Evolutionary conservation across 2,329 filamentous ascomycete genomes (phyloP).

Genomic region (Pseudogymnoascus sp.): DNA sequence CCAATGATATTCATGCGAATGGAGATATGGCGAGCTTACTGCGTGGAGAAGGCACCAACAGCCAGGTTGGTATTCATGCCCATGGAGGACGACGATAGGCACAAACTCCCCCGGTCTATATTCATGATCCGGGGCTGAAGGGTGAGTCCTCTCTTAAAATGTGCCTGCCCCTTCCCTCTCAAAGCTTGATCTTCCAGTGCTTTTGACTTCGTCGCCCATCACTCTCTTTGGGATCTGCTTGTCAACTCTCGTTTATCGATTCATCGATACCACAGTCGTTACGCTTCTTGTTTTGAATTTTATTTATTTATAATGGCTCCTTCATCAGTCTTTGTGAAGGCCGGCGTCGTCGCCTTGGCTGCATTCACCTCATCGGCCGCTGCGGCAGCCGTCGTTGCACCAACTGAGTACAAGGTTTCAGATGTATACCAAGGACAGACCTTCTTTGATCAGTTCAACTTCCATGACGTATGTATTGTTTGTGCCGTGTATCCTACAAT

Average conservation of each 20-base stretch:
- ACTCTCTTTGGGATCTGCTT: slow-evolving; percentile 17
- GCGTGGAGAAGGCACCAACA: neutral
- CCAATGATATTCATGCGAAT: neutral
- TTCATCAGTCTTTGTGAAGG: slow-evolving; percentile 13
- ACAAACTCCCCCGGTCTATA: neutral
- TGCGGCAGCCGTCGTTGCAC: slow-evolving; percentile 9
- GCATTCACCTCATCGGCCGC: slow-evolving; percentile 10
- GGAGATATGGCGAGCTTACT: neutral
- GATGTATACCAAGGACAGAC: slow-evolving; percentile 33
- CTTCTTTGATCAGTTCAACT: slow-evolving; percentile 42
- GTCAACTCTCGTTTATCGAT: slow-evolving; percentile 19
- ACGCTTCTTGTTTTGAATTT: slow-evolving; percentile 12
- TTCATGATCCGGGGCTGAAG: neutral
- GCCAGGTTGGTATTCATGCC: neutral
- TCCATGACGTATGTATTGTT: slow-evolving; percentile 35
- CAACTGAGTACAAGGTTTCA: slow-evolving; percentile 14
- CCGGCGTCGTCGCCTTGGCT: slow-evolving; percentile 17
- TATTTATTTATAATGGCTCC: slow-evolving; percentile 13
- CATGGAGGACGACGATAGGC: neutral
- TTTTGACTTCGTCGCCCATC: slow-evolving; percentile 13
- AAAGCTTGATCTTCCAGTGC: neutral
- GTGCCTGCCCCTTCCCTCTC: neutral
- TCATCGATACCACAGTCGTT: slow-evolving; percentile 18
- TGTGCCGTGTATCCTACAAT: neutral
- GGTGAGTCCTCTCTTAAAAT: neutral